A percentile compares a stretch with the other conserved stretches of the same genome.
Evolutionary conservation across 225 moss, liverwort and hornwort species (phyloP).

Genomic region (Marchantia polymorpha): DNA sequence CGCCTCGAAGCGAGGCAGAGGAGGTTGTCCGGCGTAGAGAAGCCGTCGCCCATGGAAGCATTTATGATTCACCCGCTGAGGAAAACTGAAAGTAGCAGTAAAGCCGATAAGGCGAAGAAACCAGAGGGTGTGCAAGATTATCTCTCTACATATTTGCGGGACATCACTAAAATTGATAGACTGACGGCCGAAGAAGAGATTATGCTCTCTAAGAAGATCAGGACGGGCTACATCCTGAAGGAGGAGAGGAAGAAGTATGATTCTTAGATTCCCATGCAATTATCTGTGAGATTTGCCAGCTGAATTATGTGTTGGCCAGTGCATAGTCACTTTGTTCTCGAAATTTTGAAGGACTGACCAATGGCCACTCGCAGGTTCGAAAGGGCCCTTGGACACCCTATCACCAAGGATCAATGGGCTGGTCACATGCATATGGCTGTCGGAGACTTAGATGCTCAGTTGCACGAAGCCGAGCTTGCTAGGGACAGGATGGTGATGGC

Average conservation of each 20-base stretch:
- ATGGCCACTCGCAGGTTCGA: constrained; percentile 50
- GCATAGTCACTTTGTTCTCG: not conserved
- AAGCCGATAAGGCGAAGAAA: constrained; percentile 51
- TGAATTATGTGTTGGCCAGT: not conserved
- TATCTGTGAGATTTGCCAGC: not conserved
- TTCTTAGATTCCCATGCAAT: not conserved
- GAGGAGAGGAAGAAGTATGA: constrained; percentile 64
- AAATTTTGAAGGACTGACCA: not conserved
- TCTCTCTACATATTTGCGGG: constrained; percentile 82
- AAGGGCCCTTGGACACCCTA: constrained; percentile 66
- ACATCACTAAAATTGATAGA: constrained; percentile 86
- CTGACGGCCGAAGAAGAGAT: constrained; percentile 86
- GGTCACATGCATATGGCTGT: constrained; percentile 55
- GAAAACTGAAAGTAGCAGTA: constrained; percentile 59
- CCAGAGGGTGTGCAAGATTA: constrained; percentile 86
- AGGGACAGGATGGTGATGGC: constrained; percentile 99
- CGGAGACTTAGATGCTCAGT: constrained; percentile 64
- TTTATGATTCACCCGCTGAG: constrained; percentile 71
- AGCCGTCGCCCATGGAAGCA: constrained; percentile 59
- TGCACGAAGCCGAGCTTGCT: constrained; percentile 88
- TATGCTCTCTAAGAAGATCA: constrained; percentile 75
- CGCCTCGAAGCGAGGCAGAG: constrained; percentile 78
- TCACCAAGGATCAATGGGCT: constrained; percentile 86
- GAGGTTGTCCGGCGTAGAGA: constrained; percentile 53
- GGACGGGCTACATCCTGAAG: constrained; percentile 63